These are phyloP conservation scores for Amphichorda felina DNA, from an alignment of 2,329 filamentous ascomycete species.

Conservation along the genomic window DNA sequence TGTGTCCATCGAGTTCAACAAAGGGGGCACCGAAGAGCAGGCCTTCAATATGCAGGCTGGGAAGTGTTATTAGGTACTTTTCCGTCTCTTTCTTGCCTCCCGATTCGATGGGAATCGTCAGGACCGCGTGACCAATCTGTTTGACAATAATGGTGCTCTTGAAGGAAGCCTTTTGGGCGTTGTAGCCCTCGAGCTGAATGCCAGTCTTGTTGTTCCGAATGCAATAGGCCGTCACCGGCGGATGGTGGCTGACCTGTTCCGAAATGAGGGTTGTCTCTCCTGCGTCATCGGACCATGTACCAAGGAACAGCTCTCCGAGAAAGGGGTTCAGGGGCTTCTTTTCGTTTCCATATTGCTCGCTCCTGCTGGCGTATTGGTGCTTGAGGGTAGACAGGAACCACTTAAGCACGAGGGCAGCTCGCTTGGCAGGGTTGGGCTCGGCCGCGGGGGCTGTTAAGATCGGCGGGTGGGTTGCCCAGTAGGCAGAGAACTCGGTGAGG, in stretches of 20 bases:
- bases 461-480: conserved; percentile 69
- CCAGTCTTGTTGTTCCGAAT: conserved; percentile 81
- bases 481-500: conserved; percentile 69
- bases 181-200: conserved; percentile 74
- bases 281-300: conserved; percentile 73
- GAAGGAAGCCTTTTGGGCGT: conserved; percentile 93
- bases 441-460: conserved; percentile 73
- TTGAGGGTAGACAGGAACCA: conserved; percentile 94
- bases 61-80: conserved; percentile 83
- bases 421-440: conserved; percentile 69
- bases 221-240: conserved; percentile 86
- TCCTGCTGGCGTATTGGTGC: conserved; percentile 65
- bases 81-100: conserved; percentile 33
- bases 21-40: conserved; percentile 79
- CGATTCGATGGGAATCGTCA: conserved; percentile 50
- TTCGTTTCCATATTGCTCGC: conserved; percentile 75
- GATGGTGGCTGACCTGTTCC: conserved; percentile 92
- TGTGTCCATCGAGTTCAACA: conserved; percentile 77
- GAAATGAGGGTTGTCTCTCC: conserved; percentile 80
- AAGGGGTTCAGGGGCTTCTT: conserved; percentile 98
- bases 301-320: conserved; percentile 86
- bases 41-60: conserved; percentile 85
- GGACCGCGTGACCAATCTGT: conserved; percentile 80
- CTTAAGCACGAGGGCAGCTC: conserved; percentile 78
- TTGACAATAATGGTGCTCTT: conserved; percentile 89